These are phyloP conservation scores for Buddleja alternifolia DNA, from an alignment of 257 asterid genomes.

Conservation along the genomic window DNA sequence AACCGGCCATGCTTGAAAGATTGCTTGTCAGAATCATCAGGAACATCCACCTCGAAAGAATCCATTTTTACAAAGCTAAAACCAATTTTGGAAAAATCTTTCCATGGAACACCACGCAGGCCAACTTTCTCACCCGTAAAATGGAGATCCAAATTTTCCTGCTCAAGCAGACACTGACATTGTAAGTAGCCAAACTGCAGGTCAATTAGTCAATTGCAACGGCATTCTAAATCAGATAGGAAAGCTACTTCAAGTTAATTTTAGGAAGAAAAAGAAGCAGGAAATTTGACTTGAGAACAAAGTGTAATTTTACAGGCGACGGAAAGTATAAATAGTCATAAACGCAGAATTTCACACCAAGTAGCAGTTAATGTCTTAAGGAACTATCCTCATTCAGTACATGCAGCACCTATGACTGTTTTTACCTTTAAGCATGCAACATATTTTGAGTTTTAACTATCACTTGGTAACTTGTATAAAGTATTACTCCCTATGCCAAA, in stretches of 20 bases:
- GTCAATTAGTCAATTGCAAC: neutral
- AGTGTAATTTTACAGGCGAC: neutral
- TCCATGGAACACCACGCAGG: constrained; percentile 78
- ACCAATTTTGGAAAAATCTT: constrained; percentile 67
- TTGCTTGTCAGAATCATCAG: constrained; percentile 41
- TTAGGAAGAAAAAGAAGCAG: neutral
- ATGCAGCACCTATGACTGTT: neutral
- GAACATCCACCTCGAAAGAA: constrained; percentile 34
- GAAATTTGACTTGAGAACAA: neutral
- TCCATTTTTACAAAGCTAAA: constrained; percentile 45
- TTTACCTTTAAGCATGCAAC: neutral
- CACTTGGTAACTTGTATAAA: constrained; percentile 2
- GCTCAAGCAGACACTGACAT: constrained; percentile 19
- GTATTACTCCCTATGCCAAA: neutral
- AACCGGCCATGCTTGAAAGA: constrained; percentile 35
- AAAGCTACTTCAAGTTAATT: constrained; percentile 1
- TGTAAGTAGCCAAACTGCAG: constrained; percentile 10
- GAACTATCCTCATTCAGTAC: neutral
- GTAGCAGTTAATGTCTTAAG: neutral
- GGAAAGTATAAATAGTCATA: neutral
- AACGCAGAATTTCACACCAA: constrained; percentile 10
- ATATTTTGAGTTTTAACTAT: neutral
- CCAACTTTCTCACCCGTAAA: constrained; percentile 37
- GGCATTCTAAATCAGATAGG: constrained; percentile 3
- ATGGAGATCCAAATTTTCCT: constrained; percentile 43